Evolutionary conservation across 164 flowering plant genomes (phyloP), one percentile per base, ranked within the genome.

Genomic region (Macadamia integrifolia): DNA sequence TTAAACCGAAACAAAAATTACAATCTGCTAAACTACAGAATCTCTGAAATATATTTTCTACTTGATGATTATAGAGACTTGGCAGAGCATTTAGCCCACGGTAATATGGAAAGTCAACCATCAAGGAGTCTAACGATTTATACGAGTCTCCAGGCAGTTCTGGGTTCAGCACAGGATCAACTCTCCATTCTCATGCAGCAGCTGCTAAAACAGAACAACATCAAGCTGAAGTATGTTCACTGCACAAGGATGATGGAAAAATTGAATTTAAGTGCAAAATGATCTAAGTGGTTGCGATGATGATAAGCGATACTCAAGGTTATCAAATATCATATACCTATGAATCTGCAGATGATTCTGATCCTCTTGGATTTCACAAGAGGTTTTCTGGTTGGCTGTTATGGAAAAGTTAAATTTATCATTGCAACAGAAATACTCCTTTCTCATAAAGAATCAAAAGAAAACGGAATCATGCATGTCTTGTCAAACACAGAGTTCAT

Each of bases 121-220:
- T 83, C 84, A 67, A 83, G 83, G 86, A 87, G 23, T 23, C 23
- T 23, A 23, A 23, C 23, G 88, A 84, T 79, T 65, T 83, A 60
- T 80, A 79, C 56, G 87, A 81, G 65, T 88, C 99, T 62, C 88
- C 96, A 60, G 87, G 83, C 58, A 87, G 90, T 80, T 92, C 99
- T 10, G 97, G 85, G 52, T 85, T 83, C 72, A 92, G 97, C 71
- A 87, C 91, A 46, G 95, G 90, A 68, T 90, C 97, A 69, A 86
- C 85, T 71, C 72, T 78, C 56, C 66, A 83, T 63, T 75, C 83
- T 12, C 79, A 80, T 56, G 53, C 78, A 61, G 74, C 77, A 40
- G 69, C 66, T 71, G 86, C 85, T 35, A 83, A 77, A 74, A 44
- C 63, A 53, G 87, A 83, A 62, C 74, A 76, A 65, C 58, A 73